Percentiles rank a stretch among this genome's conserved stretches.
Conservation (phyloP, 495 filamentous ascomycete genomes). For the Hypomontagnella monticulosa region DNA sequence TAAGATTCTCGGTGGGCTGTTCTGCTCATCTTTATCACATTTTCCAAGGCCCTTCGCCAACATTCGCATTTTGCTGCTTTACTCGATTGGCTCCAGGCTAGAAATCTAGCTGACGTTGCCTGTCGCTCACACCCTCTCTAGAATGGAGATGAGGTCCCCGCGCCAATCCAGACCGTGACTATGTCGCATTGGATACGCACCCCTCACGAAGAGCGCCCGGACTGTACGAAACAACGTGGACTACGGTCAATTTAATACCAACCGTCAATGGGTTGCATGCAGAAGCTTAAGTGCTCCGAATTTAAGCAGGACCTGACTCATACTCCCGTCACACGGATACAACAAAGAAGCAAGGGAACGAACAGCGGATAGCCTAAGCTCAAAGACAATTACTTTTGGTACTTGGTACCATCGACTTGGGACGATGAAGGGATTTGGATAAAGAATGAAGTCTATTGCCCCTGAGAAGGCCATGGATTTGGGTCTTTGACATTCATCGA, state of each 20-base stretch:
- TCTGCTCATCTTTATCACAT: conserved; percentile 2
- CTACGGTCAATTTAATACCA: conserved; percentile 20
- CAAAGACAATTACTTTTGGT: conserved; percentile 14
- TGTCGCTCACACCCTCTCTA: conserved; percentile 14
- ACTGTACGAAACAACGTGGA: conserved; percentile 28
- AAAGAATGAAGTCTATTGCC: conserved; percentile 3
- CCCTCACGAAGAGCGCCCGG: conserved; percentile 34
- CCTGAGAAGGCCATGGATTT: conserved; percentile 7
- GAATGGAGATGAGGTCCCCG: conserved; percentile 27
- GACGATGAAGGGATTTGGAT: not conserved
- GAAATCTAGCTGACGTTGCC: conserved; percentile 5
- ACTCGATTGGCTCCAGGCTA: not conserved
- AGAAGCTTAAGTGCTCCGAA: conserved; percentile 39
- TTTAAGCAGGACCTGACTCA: conserved; percentile 26
- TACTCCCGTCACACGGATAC: conserved; percentile 1
- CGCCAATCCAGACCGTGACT: conserved; percentile 18
- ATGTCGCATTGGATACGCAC: conserved; percentile 25
- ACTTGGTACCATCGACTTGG: not conserved
- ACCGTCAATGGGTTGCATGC: conserved; percentile 34
- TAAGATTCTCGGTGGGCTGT: not conserved
- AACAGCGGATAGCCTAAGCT: conserved; percentile 5
- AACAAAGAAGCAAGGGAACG: not conserved
- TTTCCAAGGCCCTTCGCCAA: conserved; percentile 10
- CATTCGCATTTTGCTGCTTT: not conserved
- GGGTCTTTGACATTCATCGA: conserved; percentile 21